Base-by-base conservation (phyloP, 805 yeast species). In the Sugiyamaella americana region DNA sequence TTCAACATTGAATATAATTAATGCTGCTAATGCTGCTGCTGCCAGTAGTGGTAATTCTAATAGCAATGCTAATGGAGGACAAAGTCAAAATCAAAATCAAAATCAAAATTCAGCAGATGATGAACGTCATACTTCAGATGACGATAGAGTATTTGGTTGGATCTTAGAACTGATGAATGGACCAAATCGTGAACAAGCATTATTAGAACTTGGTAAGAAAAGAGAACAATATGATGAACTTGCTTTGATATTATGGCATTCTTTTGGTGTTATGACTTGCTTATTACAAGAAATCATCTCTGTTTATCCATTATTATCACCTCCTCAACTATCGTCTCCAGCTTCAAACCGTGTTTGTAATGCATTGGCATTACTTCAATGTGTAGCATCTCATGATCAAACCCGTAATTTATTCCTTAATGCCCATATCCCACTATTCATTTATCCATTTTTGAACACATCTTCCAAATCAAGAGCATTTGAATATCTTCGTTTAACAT, bases 201-300 rank as follows among this genome's bases (percentile, higher is more conserved):
- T 91, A 45, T 69, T 89, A 54, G 97, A 89, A 62, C 71, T 91
- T 39, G 97, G 98, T 6, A 87, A 93, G 62, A 89, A 89, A 60
- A 74, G 98, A 52, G 98, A 91, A 61, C 88, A 87, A 60, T 91
- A 86, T 61, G 97, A 88, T 49, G 98, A 91, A 62, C 73, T 91
- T 49, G 98, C 98, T 0, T 65, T 88, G 35, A 94, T 91, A 3
- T 69, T 91, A 49, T 91, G 98, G 98, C 82, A 91, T 58, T 86
- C 96, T 3, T 89, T 84, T 66, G 98, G 98, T 24, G 97, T 91
- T 10, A 88, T 93, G 94, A 82, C 98, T 2, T 83, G 88, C 18
- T 69, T 91, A 34, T 66, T 91, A 49, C 94, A 87, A 62, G 98
- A 91, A 62, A 88, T 91, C 45, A 82, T 88, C 34, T 75, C 86